Evolutionary conservation across 257 asterid species (phyloP).

Genomic region (Solanum chmielewskii): DNA sequence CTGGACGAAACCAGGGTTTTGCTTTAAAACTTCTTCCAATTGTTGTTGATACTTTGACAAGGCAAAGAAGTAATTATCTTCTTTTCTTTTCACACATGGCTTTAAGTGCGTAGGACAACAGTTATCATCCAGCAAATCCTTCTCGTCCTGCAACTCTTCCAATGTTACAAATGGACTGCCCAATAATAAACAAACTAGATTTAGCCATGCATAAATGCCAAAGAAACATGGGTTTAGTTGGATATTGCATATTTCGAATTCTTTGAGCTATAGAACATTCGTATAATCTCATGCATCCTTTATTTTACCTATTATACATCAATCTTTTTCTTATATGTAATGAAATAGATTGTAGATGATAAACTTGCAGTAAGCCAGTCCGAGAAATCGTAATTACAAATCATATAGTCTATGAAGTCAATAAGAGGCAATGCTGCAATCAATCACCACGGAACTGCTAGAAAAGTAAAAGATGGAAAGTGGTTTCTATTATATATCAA

Average conservation of each 20-base stretch:
- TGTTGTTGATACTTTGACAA: slow-evolving; percentile 77
- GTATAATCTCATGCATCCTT: background rate
- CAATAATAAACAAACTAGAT: background rate
- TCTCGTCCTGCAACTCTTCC: slow-evolving; percentile 57
- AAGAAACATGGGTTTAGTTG: background rate
- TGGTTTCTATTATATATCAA: background rate
- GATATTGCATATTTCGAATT: background rate
- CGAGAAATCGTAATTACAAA: background rate
- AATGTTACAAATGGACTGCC: slow-evolving; percentile 2
- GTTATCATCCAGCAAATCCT: slow-evolving; percentile 73
- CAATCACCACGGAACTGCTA: background rate
- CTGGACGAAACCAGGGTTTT: slow-evolving; percentile 74
- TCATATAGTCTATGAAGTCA: background rate
- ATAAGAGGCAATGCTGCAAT: background rate
- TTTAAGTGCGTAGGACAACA: slow-evolving; percentile 89
- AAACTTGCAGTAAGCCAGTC: background rate
- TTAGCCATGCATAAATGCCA: background rate
- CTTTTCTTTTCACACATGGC: slow-evolving; percentile 79
- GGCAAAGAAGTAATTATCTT: slow-evolving; percentile 95
- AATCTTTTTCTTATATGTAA: background rate
- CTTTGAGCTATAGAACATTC: background rate
- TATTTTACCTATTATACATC: background rate
- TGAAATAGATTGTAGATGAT: background rate
- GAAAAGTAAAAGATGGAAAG: background rate
- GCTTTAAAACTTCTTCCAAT: slow-evolving; percentile 51